These are phyloP conservation scores for Exophiala spinifera DNA, from an alignment of 2,329 filamentous ascomycete species.

Conservation along the genomic window DNA sequence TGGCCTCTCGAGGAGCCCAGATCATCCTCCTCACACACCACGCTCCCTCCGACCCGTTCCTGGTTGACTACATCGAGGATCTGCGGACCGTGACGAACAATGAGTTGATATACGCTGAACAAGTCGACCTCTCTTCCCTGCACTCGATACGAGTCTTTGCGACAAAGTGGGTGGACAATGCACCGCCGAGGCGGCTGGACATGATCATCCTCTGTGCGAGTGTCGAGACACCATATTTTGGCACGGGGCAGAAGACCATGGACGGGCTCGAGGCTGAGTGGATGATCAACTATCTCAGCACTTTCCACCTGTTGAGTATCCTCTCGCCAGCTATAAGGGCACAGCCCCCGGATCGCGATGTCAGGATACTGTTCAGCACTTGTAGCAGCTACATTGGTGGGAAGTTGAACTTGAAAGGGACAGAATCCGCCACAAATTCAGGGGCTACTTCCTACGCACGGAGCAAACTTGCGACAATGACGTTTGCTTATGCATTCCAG, in stretches of 20 bases:
- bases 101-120: slow-evolving; percentile 88
- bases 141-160: slow-evolving; percentile 89
- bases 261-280: slow-evolving; percentile 87
- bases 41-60: slow-evolving; percentile 76
- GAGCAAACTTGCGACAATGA: slow-evolving; percentile 75
- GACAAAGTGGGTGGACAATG: slow-evolving; percentile 96
- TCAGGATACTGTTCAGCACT: slow-evolving; percentile 79
- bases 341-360: slow-evolving; percentile 90
- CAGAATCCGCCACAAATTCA: slow-evolving; percentile 25
- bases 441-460: slow-evolving; percentile 48
- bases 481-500: slow-evolving; percentile 86
- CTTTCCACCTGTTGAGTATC: slow-evolving; percentile 91
- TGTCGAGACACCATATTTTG: slow-evolving; percentile 67
- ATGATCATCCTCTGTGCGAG: slow-evolving; percentile 87
- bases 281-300: slow-evolving; percentile 93
- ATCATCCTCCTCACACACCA: slow-evolving; percentile 84
- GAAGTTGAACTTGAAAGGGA: slow-evolving; percentile 53
- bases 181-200: slow-evolving; percentile 81
- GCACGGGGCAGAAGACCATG: slow-evolving; percentile 58
- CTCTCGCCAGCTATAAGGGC: slow-evolving; percentile 84
- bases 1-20: slow-evolving; percentile 82
- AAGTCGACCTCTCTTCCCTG: slow-evolving; percentile 85
- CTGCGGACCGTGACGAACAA: slow-evolving; percentile 74
- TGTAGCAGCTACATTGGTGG: slow-evolving; percentile 86
- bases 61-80: slow-evolving; percentile 90